Conservation (phyloP, 495 filamentous ascomycete genomes). For the Neurospora sp. region DNA sequence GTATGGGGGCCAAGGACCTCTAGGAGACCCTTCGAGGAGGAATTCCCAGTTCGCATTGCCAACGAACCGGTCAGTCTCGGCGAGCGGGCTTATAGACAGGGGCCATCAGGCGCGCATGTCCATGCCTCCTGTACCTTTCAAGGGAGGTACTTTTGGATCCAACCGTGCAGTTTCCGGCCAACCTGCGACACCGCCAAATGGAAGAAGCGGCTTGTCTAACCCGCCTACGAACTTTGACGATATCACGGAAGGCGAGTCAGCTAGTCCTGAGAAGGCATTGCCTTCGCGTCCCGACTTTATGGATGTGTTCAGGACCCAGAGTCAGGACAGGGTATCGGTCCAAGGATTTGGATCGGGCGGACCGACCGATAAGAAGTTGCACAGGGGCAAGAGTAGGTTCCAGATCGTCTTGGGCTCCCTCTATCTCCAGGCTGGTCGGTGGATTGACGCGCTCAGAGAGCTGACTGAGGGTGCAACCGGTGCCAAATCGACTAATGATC, state of each 20-base stretch:
- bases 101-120: constrained; percentile 58
- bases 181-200: constrained; percentile 39
- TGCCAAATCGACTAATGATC: constrained; percentile 74
- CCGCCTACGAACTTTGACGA: constrained; percentile 67
- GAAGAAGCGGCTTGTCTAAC: constrained; percentile 37
- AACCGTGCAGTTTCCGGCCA: constrained; percentile 38
- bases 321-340: constrained; percentile 70
- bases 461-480: constrained; percentile 67
- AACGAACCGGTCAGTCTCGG: constrained; percentile 37
- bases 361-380: constrained; percentile 63
- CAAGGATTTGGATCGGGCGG: constrained; percentile 72
- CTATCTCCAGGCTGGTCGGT: constrained; percentile 79
- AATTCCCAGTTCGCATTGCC: constrained; percentile 45
- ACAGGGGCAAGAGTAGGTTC: constrained; percentile 71
- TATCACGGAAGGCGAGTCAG: constrained; percentile 33
- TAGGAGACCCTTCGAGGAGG: constrained; percentile 23
- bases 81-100: constrained; percentile 34
- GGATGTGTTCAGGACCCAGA: constrained; percentile 37
- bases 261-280: constrained; percentile 22
- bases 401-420: constrained; percentile 74
- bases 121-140: constrained; percentile 49
- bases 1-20: constrained; percentile 14
- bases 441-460: constrained; percentile 82
- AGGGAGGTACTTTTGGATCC: constrained; percentile 24
- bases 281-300: constrained; percentile 22